Conservation (phyloP, 352 stramenopile genomes). For the Phytophthora pisi region DNA sequence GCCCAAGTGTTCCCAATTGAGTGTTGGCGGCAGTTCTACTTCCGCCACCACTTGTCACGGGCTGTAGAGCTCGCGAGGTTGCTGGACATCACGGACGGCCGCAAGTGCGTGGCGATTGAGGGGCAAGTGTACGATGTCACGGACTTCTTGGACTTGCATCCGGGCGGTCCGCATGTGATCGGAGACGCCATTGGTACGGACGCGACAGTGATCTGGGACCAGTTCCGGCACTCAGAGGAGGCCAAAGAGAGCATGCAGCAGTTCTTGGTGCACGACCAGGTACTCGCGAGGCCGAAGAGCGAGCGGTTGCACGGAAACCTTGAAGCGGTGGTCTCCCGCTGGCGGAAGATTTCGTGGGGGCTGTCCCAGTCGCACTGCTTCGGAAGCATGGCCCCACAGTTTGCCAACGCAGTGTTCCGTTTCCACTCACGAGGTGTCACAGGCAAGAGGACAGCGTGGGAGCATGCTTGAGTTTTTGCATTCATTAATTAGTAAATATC, state of each 20-base stretch:
- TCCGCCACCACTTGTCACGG: conserved; percentile 66
- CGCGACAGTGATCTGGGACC: conserved; percentile 69
- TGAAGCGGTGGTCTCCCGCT: conserved; percentile 38
- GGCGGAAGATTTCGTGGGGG: conserved; percentile 64
- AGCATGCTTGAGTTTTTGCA: conserved; percentile 15
- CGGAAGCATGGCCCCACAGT: conserved; percentile 46
- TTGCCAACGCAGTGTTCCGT: conserved; percentile 46
- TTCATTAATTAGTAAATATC: conserved; percentile 15
- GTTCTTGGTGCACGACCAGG: conserved; percentile 55
- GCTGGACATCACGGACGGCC: conserved; percentile 40
- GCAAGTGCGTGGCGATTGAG: conserved; percentile 69
- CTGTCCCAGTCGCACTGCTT: conserved; percentile 60
- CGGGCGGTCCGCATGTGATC: conserved; percentile 73
- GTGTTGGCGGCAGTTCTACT: conserved; percentile 77
- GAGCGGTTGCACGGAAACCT: conserved; percentile 46
- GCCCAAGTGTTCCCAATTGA: conserved; percentile 52
- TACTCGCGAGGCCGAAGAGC: conserved; percentile 37
- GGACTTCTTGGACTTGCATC: conserved; percentile 68
- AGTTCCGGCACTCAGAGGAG: conserved; percentile 71
- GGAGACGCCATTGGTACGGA: conserved; percentile 72
- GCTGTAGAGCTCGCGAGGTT: conserved; percentile 67
- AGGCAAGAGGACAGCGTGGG: conserved; percentile 7
- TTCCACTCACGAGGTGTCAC: conserved; percentile 36
- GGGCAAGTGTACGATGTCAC: conserved; percentile 73
- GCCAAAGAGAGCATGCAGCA: conserved; percentile 70